These are phyloP conservation scores for Capillidium heterosporum DNA, from an alignment of 371 early-diverging fungal species.

Conservation along the genomic window DNA sequence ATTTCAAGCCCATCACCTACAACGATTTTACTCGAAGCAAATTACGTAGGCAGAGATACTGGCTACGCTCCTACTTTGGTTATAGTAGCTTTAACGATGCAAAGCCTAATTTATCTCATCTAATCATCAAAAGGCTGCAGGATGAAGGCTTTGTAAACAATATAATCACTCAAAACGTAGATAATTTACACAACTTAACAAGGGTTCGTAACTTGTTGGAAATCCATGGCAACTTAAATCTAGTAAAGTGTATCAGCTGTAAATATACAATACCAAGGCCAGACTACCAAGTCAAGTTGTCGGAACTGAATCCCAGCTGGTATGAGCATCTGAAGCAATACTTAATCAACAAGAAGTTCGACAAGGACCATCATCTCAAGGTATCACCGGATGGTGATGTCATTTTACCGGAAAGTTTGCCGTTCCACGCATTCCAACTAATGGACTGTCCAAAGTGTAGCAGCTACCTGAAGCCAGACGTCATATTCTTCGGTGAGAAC, in stretches of 20 bases:
- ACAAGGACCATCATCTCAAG: constrained; percentile 9
- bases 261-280: constrained; percentile 23
- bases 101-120: constrained; percentile 53
- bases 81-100: constrained; percentile 46
- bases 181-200: constrained; percentile 49
- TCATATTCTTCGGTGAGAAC: constrained; percentile 84
- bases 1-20: constrained; percentile 61
- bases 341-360: background rate
- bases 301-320: constrained; percentile 56
- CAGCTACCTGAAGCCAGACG: constrained; percentile 40
- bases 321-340: constrained; percentile 11
- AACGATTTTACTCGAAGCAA: constrained; percentile 43
- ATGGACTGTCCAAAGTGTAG: constrained; percentile 49
- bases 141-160: constrained; percentile 17
- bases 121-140: constrained; percentile 30
- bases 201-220: constrained; percentile 41
- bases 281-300: constrained; percentile 42
- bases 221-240: constrained; percentile 63
- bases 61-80: constrained; percentile 81
- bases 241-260: constrained; percentile 58
- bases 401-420: constrained; percentile 27
- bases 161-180: constrained; percentile 86
- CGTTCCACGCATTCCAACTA: constrained; percentile 45
- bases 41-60: constrained; percentile 59
- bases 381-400: constrained; percentile 83